phyloP scores from a whole-genome alignment of 768 basidiomycete genomes.

The Pisolithus orientalis region DNA sequence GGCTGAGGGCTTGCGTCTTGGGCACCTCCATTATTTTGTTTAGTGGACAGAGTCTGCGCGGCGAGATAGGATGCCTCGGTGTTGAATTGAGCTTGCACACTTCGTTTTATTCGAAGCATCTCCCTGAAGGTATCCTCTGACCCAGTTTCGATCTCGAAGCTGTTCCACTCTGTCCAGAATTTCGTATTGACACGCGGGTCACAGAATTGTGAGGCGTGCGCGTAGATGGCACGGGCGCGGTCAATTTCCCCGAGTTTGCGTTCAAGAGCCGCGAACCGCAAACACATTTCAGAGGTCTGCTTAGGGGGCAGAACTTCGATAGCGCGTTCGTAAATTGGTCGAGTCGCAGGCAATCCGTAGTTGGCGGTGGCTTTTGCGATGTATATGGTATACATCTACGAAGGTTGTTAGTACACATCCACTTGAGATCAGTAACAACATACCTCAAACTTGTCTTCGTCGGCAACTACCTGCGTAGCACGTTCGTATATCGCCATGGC shows the following conservation, averaged over 20 bases:
- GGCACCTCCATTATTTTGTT: conserved; percentile 46
- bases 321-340: conserved; percentile 94
- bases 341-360: conserved; percentile 92
- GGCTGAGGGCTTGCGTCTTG: conserved; percentile 37
- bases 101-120: conserved; percentile 93
- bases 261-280: conserved; percentile 92
- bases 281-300: conserved; percentile 96
- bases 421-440: conserved; percentile 10
- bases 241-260: conserved; percentile 99
- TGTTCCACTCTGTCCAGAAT: conserved; percentile 97
- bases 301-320: conserved; percentile 88
- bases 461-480: conserved; percentile 77
- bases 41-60: conserved; percentile 77
- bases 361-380: conserved; percentile 95
- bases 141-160: conserved; percentile 96
- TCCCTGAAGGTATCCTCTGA: conserved; percentile 98
- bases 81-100: conserved; percentile 98
- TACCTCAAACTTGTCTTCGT: conserved; percentile 94
- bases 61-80: conserved; percentile 92
- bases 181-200: conserved; percentile 87
- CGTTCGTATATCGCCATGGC: conserved; percentile 96
- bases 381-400: conserved; percentile 92
- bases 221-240: conserved; percentile 92
- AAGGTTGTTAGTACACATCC: conserved; percentile 4
- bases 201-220: conserved; percentile 98